phyloP scores from a whole-genome alignment of 371 early-diverging fungal genomes.

The Zopfochytrium polystomum region DNA sequence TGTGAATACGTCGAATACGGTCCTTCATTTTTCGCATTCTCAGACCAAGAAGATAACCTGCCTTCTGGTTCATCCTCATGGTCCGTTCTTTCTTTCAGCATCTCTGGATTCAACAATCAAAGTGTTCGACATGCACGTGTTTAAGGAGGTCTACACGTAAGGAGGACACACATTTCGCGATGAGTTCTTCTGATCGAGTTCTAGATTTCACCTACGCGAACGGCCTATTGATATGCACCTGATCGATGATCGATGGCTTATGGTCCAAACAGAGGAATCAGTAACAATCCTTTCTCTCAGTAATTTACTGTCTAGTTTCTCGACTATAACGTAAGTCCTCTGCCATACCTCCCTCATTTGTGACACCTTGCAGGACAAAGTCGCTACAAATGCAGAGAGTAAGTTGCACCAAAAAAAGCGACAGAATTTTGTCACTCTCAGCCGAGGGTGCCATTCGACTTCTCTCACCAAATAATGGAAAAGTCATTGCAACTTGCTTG shows the following conservation, averaged over 20 bases:
- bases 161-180: too few species aligned
- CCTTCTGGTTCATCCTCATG: constrained; percentile 38
- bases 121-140: constrained; percentile 44
- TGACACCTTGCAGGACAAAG: too few species aligned
- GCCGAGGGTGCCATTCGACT: constrained; percentile 51
- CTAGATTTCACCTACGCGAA: constrained; percentile 34
- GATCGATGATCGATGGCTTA: constrained; percentile 43
- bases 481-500: constrained; percentile 44
- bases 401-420: too few species aligned
- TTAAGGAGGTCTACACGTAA: constrained; percentile 50
- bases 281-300: too few species aligned
- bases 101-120: constrained; percentile 45
- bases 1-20: constrained; percentile 33
- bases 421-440: constrained; percentile 38
- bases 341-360: too few species aligned
- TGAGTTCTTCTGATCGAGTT: background rate
- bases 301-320: too few species aligned
- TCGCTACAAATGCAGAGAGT: too few species aligned
- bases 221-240: constrained; percentile 35
- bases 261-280: too few species aligned
- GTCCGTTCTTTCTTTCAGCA: constrained; percentile 40
- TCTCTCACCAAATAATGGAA: constrained; percentile 41
- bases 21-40: constrained; percentile 45
- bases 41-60: constrained; percentile 48
- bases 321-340: too few species aligned